A percentile compares a stretch with the other conserved stretches of the same genome.
phyloP scores from a whole-genome alignment of 2,329 filamentous ascomycete species.

The Xylaria sp. region DNA sequence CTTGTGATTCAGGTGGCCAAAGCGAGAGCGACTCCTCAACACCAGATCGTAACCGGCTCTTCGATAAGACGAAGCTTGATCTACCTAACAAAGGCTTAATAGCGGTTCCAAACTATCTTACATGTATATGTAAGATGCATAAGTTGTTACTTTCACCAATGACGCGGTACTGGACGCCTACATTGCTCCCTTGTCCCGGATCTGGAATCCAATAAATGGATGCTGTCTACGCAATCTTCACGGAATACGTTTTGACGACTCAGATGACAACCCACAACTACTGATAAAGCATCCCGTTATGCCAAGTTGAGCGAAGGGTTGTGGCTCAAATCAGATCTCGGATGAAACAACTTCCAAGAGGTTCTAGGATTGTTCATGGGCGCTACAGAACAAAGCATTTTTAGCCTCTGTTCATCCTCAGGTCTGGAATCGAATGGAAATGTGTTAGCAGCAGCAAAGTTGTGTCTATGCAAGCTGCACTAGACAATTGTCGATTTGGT shows the following conservation, averaged over 20 bases:
- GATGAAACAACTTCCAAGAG: background rate
- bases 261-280: constrained; percentile 2
- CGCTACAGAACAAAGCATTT: background rate
- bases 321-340: background rate
- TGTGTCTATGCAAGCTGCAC: background rate
- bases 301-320: background rate
- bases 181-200: constrained; percentile 1
- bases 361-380: background rate
- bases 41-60: background rate
- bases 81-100: constrained; percentile 3
- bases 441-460: background rate
- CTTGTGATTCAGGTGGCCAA: too few relatives aligned
- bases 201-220: constrained; percentile 2
- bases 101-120: too few relatives aligned
- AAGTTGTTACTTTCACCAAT: constrained; percentile 4
- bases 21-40: too few relatives aligned
- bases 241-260: constrained; percentile 13
- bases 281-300: constrained; percentile 2
- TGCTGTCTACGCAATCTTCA: constrained; percentile 4
- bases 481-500: background rate
- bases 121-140: too few relatives aligned
- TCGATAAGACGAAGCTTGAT: constrained; percentile 6
- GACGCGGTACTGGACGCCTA: constrained; percentile 2
- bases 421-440: background rate
- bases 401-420: background rate